Base-by-base conservation (phyloP, 352 stramenopile genomes). In the Phytopythium sindhum region DNA sequence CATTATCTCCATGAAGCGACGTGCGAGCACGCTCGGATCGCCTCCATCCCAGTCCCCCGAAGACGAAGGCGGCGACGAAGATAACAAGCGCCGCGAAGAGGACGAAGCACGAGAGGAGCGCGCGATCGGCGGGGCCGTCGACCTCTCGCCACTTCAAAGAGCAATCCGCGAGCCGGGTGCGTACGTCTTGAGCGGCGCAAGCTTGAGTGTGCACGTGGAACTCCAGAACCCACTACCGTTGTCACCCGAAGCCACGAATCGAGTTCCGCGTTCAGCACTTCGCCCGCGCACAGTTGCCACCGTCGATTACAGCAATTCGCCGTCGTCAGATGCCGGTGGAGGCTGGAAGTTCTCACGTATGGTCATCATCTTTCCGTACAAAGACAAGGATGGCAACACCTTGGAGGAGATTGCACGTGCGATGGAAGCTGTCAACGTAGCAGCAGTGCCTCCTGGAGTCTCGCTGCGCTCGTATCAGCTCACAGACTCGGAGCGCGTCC, bases 341-440 rank as follows among this genome's bases (percentile, higher is more conserved):
- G 21, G 31, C 24, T 59, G 69, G 33, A 72, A 70, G 4, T 97
- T 96, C 56, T 79, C 80, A 31, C 72, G 89, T 17, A 80, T 94
- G 41, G 84, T 96, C 9, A 57, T 97, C 56, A 78, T 97, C 10
- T 85, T 97, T 35, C 84, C 87, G 3, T 98, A 97, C 75, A 77
- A 79, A 53, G 84, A 96, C 65, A 70, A 68, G 1, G 35, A 50
- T 37, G 45, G n/a, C 12, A 42, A 35, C 15, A 77, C 74, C 17
- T 70, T 97, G 11, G 53, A 66, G 23, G 64, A 82, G 47, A 52
- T 97, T 4, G 69, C 74, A 31, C 66, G 69, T 15, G 83, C 79
- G 21, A 78, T 97, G 39, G 75, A 86, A 9, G 48, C 33, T 1
- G 73, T 96, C 28, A 98, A 97, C 60, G 55, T 67, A 4, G 58